Base-by-base conservation (phyloP, 2,329 filamentous ascomycete species). In the Aspergillus aculeatus region DNA sequence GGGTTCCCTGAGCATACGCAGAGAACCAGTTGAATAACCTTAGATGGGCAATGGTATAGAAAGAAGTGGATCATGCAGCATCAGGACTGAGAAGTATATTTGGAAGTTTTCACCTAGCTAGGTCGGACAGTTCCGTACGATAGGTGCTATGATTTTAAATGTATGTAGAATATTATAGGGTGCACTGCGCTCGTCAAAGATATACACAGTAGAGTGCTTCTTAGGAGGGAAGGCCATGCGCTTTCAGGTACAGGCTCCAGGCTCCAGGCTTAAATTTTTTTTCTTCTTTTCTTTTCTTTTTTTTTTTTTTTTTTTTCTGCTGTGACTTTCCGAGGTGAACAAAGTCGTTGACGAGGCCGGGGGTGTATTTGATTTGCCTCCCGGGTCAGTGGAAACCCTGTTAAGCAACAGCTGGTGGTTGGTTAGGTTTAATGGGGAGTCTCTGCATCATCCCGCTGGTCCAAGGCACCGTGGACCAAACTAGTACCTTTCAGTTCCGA, bases 391-490 rank as follows among this genome's bases (percentile, higher is more conserved):
- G 38, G 47, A 48, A 48, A 26, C 50, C 57, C 58, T 61, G 60
- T 61, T 56, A 50, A 44, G 21, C 54, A 31, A 47, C 54, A 31
- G 47, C 50, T 19, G 50, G 32, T 50, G 61, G 66, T 61, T 61
- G 49, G 12, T 70, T 69, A 71, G 72, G 62, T 57, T 58, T 70
- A 63, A 62, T 64, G 63, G 64, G 52, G 60, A 66, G 63, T 58
- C 65, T 58, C 63, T 70, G 68, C 67, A 73, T 70, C 70, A 71
- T 70, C 64, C 66, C 66, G 64, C 38, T 44, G 38, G 14, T 57
- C 66, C 67, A 64, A 65, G 67, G 65, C 63, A 68, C 59, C 55
- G 64, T 35, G 32, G 12, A 35, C 32, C 32, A 35, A 16, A 10
- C 14, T 35, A 35, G 32, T 35, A 56, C 65, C 68, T 66, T 44